Evolutionary conservation across 257 asterid species (phyloP).

Genomic region (Przewalskia tangutica): DNA sequence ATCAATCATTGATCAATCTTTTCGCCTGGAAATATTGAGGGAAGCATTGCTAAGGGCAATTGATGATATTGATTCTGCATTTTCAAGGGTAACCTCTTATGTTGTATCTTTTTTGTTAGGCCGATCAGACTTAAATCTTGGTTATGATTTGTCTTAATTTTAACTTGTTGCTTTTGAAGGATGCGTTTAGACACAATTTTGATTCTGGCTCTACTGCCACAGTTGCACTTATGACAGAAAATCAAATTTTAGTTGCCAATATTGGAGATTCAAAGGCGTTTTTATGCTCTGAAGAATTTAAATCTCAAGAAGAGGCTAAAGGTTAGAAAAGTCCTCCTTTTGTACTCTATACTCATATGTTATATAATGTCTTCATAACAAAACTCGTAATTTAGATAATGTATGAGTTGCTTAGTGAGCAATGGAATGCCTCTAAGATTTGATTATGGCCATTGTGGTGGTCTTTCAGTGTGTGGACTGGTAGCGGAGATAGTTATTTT

Average conservation of each 20-base stretch:
- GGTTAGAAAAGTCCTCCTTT: constrained; percentile 34
- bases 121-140: background rate
- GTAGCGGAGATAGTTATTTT: background rate
- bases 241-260: constrained; percentile 83
- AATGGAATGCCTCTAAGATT: background rate
- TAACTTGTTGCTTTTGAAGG: constrained; percentile 39
- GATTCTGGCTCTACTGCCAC: constrained; percentile 90
- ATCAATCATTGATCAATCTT: constrained; percentile 54
- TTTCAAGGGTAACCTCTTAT: constrained; percentile 47
- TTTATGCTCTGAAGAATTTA: constrained; percentile 78
- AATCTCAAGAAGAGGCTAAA: constrained; percentile 76
- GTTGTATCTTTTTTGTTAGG: background rate
- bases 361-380: background rate
- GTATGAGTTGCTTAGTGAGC: background rate
- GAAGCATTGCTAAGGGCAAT: constrained; percentile 89
- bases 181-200: constrained; percentile 58
- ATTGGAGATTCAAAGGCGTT: constrained; percentile 95
- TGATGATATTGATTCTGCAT: constrained; percentile 65
- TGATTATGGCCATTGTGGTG: background rate
- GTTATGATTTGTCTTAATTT: constrained; percentile 14
- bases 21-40: constrained; percentile 71
- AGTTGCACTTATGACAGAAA: constrained; percentile 62
- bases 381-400: background rate
- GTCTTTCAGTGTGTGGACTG: background rate
- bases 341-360: background rate